Conservation (phyloP, 805 yeast genomes). For the Yamadazyma sp. region DNA sequence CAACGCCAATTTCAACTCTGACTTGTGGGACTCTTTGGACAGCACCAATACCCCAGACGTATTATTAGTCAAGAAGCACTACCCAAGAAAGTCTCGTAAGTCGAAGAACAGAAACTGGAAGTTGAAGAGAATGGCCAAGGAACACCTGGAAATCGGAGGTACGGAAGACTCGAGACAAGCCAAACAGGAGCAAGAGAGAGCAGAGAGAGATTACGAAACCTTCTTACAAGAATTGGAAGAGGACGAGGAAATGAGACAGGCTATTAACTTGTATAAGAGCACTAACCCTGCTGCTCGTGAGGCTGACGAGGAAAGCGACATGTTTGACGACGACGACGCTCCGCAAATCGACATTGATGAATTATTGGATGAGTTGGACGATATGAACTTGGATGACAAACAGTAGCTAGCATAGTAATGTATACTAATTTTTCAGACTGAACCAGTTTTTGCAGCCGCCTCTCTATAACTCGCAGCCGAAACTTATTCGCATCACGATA, state of each 20-base stretch:
- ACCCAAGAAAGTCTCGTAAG: conserved; percentile 74
- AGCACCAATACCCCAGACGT: conserved; percentile 76
- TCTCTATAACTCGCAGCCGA: no score
- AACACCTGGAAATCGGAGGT: conserved; percentile 86
- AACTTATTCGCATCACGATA: background rate
- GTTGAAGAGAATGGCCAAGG: conserved; percentile 96
- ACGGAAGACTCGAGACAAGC: conserved; percentile 68
- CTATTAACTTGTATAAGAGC: conserved; percentile 84
- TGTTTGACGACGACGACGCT: conserved; percentile 66
- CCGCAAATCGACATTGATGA: conserved; percentile 91
- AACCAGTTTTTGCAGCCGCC: no score
- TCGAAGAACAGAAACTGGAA: conserved; percentile 83
- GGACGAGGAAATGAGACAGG: conserved; percentile 89
- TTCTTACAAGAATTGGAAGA: conserved; percentile 98
- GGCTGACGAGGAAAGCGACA: conserved; percentile 46
- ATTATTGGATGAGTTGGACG: conserved; percentile 90
- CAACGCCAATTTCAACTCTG: conserved; percentile 87
- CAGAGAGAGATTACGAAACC: conserved; percentile 90
- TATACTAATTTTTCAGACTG: background rate
- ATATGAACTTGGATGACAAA: conserved; percentile 68
- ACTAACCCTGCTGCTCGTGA: conserved; percentile 23
- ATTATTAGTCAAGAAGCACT: conserved; percentile 82
- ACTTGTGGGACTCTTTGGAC: conserved; percentile 70
- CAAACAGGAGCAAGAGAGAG: conserved; percentile 85
- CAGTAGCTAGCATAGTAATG: conserved; percentile 1